A percentile compares a stretch with the other conserved stretches of the same genome.
phyloP scores from a whole-genome alignment of 2,329 filamentous ascomycete genomes.

The Pezicula neosporulosa region DNA sequence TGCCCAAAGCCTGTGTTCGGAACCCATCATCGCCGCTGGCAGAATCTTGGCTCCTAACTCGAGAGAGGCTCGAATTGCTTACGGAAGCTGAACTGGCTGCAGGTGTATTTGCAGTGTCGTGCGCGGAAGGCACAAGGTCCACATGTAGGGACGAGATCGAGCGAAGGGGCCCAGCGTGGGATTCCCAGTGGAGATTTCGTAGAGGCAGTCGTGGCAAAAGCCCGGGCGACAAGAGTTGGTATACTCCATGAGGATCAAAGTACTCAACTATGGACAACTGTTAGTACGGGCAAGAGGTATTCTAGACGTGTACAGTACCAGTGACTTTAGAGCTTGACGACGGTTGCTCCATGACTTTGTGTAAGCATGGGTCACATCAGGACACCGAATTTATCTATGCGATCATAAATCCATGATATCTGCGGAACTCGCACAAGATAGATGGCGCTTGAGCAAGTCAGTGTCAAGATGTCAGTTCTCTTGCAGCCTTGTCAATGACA shows the following conservation, averaged over 20 bases:
- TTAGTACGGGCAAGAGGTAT: conserved; percentile 8
- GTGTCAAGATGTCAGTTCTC: background rate
- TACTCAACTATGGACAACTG: conserved; percentile 70
- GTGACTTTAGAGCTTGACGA: conserved; percentile 75
- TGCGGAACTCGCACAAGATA: background rate
- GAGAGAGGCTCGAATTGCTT: conserved; percentile 25
- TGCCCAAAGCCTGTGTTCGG: conserved; percentile 51
- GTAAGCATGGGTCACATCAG: background rate
- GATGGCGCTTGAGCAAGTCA: background rate
- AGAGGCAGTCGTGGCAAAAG: conserved; percentile 78
- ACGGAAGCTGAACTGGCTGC: conserved; percentile 30
- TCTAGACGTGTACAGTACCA: conserved; percentile 43
- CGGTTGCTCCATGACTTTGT: conserved; percentile 59
- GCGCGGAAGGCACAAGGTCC: conserved; percentile 65
- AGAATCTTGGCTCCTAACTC: conserved; percentile 33
- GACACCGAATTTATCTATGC: background rate
- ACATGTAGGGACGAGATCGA: conserved; percentile 93
- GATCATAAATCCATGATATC: background rate
- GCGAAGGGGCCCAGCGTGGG: conserved; percentile 81
- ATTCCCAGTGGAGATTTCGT: conserved; percentile 95
- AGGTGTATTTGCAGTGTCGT: conserved; percentile 37
- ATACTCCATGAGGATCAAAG: conserved; percentile 87
- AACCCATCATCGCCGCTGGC: conserved; percentile 53
- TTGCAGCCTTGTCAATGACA: too few species aligned
- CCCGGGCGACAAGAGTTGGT: conserved; percentile 74